Conservation (phyloP, 768 basidiomycete species). For the Mycena haematopus region DNA sequence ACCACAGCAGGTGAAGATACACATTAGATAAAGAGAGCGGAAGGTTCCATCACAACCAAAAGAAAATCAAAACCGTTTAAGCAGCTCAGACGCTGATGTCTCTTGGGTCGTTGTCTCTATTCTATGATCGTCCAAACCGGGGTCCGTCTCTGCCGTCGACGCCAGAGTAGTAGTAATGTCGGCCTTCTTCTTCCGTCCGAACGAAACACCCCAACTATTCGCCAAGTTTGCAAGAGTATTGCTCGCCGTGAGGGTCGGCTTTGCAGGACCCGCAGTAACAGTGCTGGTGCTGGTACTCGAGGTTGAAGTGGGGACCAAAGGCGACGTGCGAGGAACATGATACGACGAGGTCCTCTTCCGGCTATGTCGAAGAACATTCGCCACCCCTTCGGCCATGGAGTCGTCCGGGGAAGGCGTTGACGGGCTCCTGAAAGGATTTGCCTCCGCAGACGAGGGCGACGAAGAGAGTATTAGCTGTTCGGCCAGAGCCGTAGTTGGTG, state of each 20-base stretch:
- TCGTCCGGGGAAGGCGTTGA: slow-evolving; percentile 66
- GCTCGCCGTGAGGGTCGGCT: slow-evolving; percentile 49
- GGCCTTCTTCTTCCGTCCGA: slow-evolving; percentile 60
- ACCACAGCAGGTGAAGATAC: too few relatives aligned
- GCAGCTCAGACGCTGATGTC: slow-evolving; percentile 48
- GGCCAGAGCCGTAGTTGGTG: slow-evolving; percentile 70
- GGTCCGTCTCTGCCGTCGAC: slow-evolving; percentile 33
- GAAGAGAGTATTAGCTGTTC: slow-evolving; percentile 56
- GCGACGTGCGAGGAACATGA: slow-evolving; percentile 58
- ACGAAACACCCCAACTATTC: slow-evolving; percentile 69
- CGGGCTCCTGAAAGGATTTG: slow-evolving; percentile 47
- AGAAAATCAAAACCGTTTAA: slow-evolving; percentile 41
- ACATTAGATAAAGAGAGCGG: not conserved
- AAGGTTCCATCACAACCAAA: not conserved
- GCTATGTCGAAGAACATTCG: slow-evolving; percentile 44
- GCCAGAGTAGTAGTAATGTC: slow-evolving; percentile 36
- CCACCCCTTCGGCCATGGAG: slow-evolving; percentile 67
- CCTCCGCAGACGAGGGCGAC: slow-evolving; percentile 50
- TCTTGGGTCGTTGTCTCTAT: slow-evolving; percentile 24
- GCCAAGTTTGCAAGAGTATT: slow-evolving; percentile 64
- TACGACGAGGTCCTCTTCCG: slow-evolving; percentile 68
- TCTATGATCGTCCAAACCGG: slow-evolving; percentile 33
- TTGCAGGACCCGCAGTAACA: slow-evolving; percentile 36
- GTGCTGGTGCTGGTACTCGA: slow-evolving; percentile 36
- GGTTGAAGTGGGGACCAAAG: slow-evolving; percentile 41